These are phyloP conservation scores for Trichoderma atroviride DNA, from an alignment of 2,329 filamentous ascomycete species.

Conservation along the genomic window DNA sequence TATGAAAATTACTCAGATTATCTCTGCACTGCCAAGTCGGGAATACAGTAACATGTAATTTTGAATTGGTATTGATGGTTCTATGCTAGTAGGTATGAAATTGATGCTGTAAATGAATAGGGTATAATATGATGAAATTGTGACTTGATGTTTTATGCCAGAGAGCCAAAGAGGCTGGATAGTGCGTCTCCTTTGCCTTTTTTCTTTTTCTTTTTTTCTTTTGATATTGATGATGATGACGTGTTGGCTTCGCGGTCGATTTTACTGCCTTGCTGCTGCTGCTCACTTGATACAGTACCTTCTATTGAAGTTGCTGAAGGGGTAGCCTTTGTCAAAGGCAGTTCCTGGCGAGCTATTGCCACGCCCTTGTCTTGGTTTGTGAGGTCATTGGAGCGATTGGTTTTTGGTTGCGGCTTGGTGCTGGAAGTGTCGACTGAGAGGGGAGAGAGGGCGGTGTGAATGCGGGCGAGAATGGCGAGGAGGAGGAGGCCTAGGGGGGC, in stretches of 20 bases:
- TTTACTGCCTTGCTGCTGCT: background rate
- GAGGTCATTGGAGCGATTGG: background rate
- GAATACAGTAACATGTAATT: background rate
- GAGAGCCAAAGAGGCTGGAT: conserved; percentile 69
- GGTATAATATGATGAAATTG: background rate
- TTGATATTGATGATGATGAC: background rate
- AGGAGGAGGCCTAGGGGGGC: conserved; percentile 71
- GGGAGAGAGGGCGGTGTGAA: conserved; percentile 50
- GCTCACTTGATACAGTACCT: background rate
- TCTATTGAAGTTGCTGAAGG: background rate
- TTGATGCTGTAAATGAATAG: background rate
- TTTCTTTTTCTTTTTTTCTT: conserved; percentile 55
- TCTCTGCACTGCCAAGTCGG: background rate
- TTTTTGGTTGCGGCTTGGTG: background rate
- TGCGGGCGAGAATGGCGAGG: conserved; percentile 63
- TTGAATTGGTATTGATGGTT: background rate
- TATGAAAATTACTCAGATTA: conserved; percentile 21
- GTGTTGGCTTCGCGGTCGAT: background rate
- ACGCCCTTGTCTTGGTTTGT: conserved; percentile 36
- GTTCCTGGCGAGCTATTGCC: conserved; percentile 35
- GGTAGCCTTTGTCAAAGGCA: background rate
- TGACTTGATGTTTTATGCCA: conserved; percentile 36
- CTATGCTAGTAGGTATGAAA: background rate
- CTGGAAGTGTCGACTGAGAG: conserved; percentile 34
- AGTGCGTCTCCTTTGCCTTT: conserved; percentile 66